These are phyloP conservation scores for Cornus florida DNA, from an alignment of 148 eudicot genomes.

Conservation along the genomic window DNA sequence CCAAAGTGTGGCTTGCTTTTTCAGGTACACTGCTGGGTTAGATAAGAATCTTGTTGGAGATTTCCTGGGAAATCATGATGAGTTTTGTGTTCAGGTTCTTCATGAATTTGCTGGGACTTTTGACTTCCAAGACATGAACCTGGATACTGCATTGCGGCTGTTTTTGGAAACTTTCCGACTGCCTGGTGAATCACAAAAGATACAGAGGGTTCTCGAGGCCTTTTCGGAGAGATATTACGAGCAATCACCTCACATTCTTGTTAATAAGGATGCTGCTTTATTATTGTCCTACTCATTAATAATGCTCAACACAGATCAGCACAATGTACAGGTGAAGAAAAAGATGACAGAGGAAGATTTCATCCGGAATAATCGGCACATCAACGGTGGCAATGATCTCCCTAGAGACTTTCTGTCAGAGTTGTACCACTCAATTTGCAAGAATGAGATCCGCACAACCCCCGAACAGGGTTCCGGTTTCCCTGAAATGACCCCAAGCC, in stretches of 20 bases:
- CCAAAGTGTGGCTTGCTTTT: constrained; percentile 90
- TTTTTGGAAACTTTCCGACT: constrained; percentile 68
- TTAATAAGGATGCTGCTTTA: constrained; percentile 90
- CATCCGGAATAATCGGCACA: constrained; percentile 79
- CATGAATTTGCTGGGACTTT: constrained; percentile 85
- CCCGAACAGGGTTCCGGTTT: constrained; percentile 73
- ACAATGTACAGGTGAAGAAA: constrained; percentile 91
- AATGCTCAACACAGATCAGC: constrained; percentile 92
- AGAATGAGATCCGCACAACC: constrained; percentile 79
- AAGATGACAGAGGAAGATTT: constrained; percentile 97
- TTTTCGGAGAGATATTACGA: constrained; percentile 88
- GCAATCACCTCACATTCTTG: constrained; percentile 77
- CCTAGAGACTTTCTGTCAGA: constrained; percentile 83
- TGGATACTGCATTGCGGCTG: constrained; percentile 62
- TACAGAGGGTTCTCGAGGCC: constrained; percentile 93
- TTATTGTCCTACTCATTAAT: constrained; percentile 81
- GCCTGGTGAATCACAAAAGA: constrained; percentile 92
- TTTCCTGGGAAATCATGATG: constrained; percentile 91
- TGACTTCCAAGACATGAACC: constrained; percentile 57
- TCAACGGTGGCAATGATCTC: constrained; percentile 90
- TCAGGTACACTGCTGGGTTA: constrained; percentile 83
- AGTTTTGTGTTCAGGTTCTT: constrained; percentile 87
- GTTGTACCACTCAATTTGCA: constrained; percentile 75
- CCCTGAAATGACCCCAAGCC: constrained; percentile 65
- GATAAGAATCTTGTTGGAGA: constrained; percentile 96